Base-by-base conservation (phyloP, 1,284 basidiomycete species). In the Laetiporus sulphureus region DNA sequence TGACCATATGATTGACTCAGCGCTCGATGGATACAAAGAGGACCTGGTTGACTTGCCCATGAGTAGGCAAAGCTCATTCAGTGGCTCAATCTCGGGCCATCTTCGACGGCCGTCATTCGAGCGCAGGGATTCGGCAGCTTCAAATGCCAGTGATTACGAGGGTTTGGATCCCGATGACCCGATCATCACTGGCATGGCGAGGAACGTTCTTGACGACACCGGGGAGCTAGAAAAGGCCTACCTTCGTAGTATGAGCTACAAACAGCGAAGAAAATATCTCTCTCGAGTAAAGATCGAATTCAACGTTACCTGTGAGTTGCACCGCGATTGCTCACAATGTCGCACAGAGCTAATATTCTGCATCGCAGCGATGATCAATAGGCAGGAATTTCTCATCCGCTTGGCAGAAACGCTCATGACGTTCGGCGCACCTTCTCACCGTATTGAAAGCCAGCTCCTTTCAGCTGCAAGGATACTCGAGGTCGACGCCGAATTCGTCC, bases 381-480 rank as follows among this genome's bases (percentile, higher is more conserved):
- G 79, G 11, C 79, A 83, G 45, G 67, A 71, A 42, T 84, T 84
- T 57, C 64, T 84, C 29, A 69, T 82, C 55, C 74, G 67, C 47
- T 70, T 84, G 15, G 78, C 78, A 31, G 73, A 72, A 47, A 75
- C 77, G 13, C 61, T 84, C n/a, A 79, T 84, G 72, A 68, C 67
- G 2, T 83, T 78, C 48, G 80, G 80, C n/a, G 77, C 82, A 15
- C 82, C 82, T 1, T 79, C 79, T 15, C 81, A 84, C 60, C 77
- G 82, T 32, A 75, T 84, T 51, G 81, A 83, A 56, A 73, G 77
- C 0, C 81, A 83, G 55, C 72, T 84, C 7, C 60, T 69, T 3
- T 83, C 90, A 3, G 86, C 87, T 5, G 84, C 89, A 1, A 72
- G 79, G 16, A 88, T 91, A 42, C 75, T 93, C 11, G 85, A 91